Evolutionary conservation across 495 filamentous ascomycete genomes (phyloP).

Genomic region (Podospora didyma): DNA sequence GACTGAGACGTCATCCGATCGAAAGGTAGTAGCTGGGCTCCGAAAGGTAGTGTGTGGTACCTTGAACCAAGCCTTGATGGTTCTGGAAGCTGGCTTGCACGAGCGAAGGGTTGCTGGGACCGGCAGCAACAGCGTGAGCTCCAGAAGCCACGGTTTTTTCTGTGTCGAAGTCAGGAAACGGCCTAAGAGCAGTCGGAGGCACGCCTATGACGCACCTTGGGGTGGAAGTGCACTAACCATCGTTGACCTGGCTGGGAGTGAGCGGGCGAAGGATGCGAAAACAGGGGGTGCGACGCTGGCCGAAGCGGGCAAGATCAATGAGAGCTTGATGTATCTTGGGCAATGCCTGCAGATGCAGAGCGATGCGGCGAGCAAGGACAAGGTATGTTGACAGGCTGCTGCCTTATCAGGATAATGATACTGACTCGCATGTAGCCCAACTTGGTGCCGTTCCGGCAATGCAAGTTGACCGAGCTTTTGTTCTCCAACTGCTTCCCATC

Average conservation of each 20-base stretch:
- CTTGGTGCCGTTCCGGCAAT: slow-evolving; percentile 88
- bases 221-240: slow-evolving; percentile 78
- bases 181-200: slow-evolving; percentile 42
- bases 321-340: slow-evolving; percentile 94
- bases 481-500: slow-evolving; percentile 94
- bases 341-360: slow-evolving; percentile 97
- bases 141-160: slow-evolving; percentile 93
- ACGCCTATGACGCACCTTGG: slow-evolving; percentile 56
- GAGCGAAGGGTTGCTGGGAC: slow-evolving; percentile 88
- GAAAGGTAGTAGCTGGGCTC: slow-evolving; percentile 88
- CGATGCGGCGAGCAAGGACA: slow-evolving; percentile 65
- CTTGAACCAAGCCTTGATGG: slow-evolving; percentile 81
- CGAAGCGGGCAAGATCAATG: slow-evolving; percentile 97
- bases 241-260: slow-evolving; percentile 91
- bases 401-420: slow-evolving; percentile 17
- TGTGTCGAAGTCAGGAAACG: slow-evolving; percentile 91
- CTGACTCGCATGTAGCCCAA: slow-evolving; percentile 48
- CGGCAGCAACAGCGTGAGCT: slow-evolving; percentile 81
- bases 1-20: slow-evolving; percentile 76
- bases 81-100: slow-evolving; percentile 84
- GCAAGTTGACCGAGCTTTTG: slow-evolving; percentile 92
- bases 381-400: slow-evolving; percentile 48
- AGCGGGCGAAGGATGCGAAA: slow-evolving; percentile 88
- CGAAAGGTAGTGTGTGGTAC: slow-evolving; percentile 85
- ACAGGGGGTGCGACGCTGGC: slow-evolving; percentile 87